Conservation (phyloP, 305 asterid genomes). For the Fraxinus sp. region DNA sequence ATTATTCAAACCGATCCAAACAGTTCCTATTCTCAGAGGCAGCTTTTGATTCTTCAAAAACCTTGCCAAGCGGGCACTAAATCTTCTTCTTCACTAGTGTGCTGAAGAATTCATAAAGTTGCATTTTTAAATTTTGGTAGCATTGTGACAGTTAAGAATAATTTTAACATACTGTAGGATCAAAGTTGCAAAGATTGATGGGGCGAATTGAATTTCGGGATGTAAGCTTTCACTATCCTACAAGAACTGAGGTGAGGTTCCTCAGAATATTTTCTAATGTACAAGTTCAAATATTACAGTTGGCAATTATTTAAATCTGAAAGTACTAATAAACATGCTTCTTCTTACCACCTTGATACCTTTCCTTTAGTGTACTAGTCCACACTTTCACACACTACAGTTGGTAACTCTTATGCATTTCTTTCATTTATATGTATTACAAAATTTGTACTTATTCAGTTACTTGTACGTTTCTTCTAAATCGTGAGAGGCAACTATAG, state of each 20-base stretch:
- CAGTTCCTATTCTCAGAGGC: neutral
- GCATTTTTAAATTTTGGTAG: neutral
- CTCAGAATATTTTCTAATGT: neutral
- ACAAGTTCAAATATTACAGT: neutral
- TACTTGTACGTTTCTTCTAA: neutral
- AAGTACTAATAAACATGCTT: neutral
- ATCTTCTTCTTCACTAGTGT: neutral
- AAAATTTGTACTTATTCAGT: neutral
- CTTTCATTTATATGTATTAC: neutral
- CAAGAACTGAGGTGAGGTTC: conserved; percentile 61
- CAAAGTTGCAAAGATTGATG: conserved; percentile 58
- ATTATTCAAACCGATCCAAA: neutral
- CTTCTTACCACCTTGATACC: neutral
- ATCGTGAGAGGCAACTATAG: neutral
- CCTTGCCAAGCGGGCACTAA: neutral
- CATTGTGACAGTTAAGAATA: conserved; percentile 9
- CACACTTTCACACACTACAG: neutral
- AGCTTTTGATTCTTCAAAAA: neutral
- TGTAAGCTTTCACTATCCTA: conserved; percentile 72
- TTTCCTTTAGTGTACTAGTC: neutral
- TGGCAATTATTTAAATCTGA: neutral
- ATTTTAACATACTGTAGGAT: conserved; percentile 49
- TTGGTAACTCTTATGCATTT: neutral
- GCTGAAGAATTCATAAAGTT: neutral
- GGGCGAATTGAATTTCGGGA: conserved; percentile 73